These are phyloP conservation scores for Poa pratensis DNA, from an alignment of 176 grass and related monocot species.

Conservation along the genomic window DNA sequence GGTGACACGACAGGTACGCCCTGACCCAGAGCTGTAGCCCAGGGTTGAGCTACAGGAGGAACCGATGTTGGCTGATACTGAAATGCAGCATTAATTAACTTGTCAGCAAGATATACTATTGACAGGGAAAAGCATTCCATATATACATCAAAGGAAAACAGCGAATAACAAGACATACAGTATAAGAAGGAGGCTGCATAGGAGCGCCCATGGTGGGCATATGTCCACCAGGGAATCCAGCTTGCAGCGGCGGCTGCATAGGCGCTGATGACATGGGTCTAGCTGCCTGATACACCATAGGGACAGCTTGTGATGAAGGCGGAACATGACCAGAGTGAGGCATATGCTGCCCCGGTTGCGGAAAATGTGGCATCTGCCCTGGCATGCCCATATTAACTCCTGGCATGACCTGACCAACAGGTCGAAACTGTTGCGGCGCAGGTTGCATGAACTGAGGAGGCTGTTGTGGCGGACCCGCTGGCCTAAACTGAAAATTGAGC, in stretches of 20 bases:
- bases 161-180: conserved; percentile 49
- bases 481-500: conserved; percentile 64
- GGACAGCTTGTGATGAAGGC: conserved; percentile 67
- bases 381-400: conserved; percentile 63
- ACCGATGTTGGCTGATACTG: conserved; percentile 74
- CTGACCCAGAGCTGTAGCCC: conserved; percentile 57
- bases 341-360: conserved; percentile 60
- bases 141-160: conserved; percentile 2
- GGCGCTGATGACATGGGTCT: conserved; percentile 67
- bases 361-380: conserved; percentile 59
- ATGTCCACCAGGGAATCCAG: conserved; percentile 50
- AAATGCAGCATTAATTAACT: conserved; percentile 40
- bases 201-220: conserved; percentile 59
- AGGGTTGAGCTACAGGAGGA: conserved; percentile 63
- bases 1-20: conserved; percentile 51
- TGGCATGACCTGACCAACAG: conserved; percentile 60
- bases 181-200: conserved; percentile 68
- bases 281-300: conserved; percentile 65
- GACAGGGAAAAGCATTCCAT: conserved; percentile 27
- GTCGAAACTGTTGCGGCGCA: conserved; percentile 54
- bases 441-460: conserved; percentile 61
- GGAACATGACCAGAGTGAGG: conserved; percentile 61
- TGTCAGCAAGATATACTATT: conserved; percentile 32
- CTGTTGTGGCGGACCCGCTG: conserved; percentile 63
- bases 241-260: conserved; percentile 46